A percentile compares a stretch with the other conserved stretches of the same genome.
Evolutionary conservation across 495 filamentous ascomycete species (phyloP).

Genomic region (Daldinia vernicosa): DNA sequence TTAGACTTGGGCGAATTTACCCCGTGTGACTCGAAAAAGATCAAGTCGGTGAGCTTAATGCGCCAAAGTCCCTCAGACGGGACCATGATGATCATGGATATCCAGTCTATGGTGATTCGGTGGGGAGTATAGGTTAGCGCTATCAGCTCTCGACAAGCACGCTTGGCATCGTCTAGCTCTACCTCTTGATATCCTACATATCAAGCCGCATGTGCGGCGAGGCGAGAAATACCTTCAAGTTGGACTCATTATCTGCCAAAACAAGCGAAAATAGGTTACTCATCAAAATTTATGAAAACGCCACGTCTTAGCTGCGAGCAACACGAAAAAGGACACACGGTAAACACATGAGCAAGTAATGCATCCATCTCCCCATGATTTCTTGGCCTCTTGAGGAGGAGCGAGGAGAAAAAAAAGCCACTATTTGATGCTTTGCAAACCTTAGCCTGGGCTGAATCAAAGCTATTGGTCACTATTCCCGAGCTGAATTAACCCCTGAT

Average conservation of each 20-base stretch:
- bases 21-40: slow-evolving; percentile 29
- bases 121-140: not conserved
- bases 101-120: slow-evolving; percentile 9
- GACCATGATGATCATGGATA: slow-evolving; percentile 7
- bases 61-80: slow-evolving; percentile 13
- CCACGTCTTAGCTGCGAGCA: not conserved
- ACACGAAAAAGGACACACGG: not conserved
- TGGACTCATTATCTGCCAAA: not conserved
- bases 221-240: not conserved
- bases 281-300: not conserved
- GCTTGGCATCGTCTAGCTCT: slow-evolving; percentile 13
- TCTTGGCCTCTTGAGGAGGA: not conserved
- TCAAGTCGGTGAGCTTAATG: slow-evolving; percentile 6
- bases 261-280: not conserved
- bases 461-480: slow-evolving; percentile 20
- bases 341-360: not conserved
- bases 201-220: not conserved
- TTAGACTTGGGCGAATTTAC: slow-evolving; percentile 15
- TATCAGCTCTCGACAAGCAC: not conserved
- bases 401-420: not conserved
- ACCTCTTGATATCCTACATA: not conserved
- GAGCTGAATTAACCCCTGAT: slow-evolving; percentile 33
- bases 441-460: slow-evolving; percentile 9
- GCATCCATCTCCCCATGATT: not conserved
- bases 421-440: not conserved